A percentile compares a stretch with the other conserved stretches of the same genome.
phyloP scores from a whole-genome alignment of 164 flowering plant genomes.

The Umbilicus rupestris region DNA sequence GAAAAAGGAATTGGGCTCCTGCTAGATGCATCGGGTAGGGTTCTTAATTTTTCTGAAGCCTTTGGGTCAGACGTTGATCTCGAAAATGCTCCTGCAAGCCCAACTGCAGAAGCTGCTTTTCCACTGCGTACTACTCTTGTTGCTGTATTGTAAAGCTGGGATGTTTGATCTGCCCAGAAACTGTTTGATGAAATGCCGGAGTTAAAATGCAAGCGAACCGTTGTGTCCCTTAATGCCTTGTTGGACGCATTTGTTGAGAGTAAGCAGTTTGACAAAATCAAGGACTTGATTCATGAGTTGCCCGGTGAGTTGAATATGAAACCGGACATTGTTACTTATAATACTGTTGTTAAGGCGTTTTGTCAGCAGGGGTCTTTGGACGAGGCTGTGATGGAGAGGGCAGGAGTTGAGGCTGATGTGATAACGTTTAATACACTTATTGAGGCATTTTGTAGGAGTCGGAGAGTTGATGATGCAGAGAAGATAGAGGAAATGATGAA shows the following conservation, averaged over 20 bases:
- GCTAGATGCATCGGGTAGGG: slow-evolving; percentile 34
- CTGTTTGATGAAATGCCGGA: slow-evolving; percentile 52
- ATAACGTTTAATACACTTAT: slow-evolving; percentile 38
- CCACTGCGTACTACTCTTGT: slow-evolving; percentile 36
- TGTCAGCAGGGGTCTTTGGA: slow-evolving; percentile 33
- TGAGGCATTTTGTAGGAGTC: slow-evolving; percentile 17
- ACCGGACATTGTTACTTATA: slow-evolving; percentile 32
- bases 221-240: slow-evolving; percentile 39
- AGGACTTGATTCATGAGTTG: slow-evolving; percentile 22
- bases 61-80: slow-evolving; percentile 43
- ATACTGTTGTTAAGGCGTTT: slow-evolving; percentile 25
- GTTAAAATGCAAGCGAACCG: slow-evolving; percentile 26
- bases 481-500: slow-evolving; percentile 32
- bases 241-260: slow-evolving; percentile 25
- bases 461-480: slow-evolving; percentile 28
- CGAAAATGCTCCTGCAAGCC: slow-evolving; percentile 75
- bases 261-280: slow-evolving; percentile 24
- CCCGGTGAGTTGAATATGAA: slow-evolving; percentile 18
- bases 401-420: slow-evolving; percentile 28
- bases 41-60: slow-evolving; percentile 28
- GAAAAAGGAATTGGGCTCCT: slow-evolving; percentile 66
- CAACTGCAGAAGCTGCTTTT: slow-evolving; percentile 64
- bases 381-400: slow-evolving; percentile 26
- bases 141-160: slow-evolving; percentile 27
- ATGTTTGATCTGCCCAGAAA: slow-evolving; percentile 40